Conservation (phyloP, 2,329 filamentous ascomycete genomes). For the Sporothrix sp. region DNA sequence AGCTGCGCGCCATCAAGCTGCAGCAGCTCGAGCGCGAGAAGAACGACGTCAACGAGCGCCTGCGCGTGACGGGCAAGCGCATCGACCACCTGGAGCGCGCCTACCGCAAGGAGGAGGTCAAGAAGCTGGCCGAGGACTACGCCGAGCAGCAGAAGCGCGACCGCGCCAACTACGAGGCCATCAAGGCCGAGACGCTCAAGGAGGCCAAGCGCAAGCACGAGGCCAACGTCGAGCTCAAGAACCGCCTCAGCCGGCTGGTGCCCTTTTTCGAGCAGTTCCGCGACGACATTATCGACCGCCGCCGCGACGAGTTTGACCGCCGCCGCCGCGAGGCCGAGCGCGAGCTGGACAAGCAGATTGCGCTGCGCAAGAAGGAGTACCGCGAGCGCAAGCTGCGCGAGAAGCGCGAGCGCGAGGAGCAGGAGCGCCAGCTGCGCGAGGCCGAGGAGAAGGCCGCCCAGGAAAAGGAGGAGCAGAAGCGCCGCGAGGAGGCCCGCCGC, state of each 20-base stretch:
- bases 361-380: constrained; percentile 76
- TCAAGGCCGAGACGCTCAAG: constrained; percentile 66
- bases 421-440: constrained; percentile 66
- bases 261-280: constrained; percentile 78
- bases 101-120: constrained; percentile 88
- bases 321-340: constrained; percentile 83
- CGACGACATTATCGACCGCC: constrained; percentile 70
- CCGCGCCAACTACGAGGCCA: constrained; percentile 66
- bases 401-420: constrained; percentile 75
- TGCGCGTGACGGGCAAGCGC: constrained; percentile 86
- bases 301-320: constrained; percentile 92
- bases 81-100: constrained; percentile 96
- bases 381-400: constrained; percentile 75
- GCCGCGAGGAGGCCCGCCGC: constrained; percentile 70
- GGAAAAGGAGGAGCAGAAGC: constrained; percentile 79
- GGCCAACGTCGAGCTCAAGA: constrained; percentile 86
- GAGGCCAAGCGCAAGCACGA: constrained; percentile 83
- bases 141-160: constrained; percentile 72
- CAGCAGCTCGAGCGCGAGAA: constrained; percentile 96
- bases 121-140: constrained; percentile 83
- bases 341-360: constrained; percentile 87
- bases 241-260: constrained; percentile 77
- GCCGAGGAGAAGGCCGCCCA: constrained; percentile 72
- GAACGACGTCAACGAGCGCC: constrained; percentile 85
- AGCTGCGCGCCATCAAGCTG: constrained; percentile 88